These are phyloP conservation scores for Hypoxylon sp. DNA, from an alignment of 2,329 filamentous ascomycete species.

Conservation along the genomic window DNA sequence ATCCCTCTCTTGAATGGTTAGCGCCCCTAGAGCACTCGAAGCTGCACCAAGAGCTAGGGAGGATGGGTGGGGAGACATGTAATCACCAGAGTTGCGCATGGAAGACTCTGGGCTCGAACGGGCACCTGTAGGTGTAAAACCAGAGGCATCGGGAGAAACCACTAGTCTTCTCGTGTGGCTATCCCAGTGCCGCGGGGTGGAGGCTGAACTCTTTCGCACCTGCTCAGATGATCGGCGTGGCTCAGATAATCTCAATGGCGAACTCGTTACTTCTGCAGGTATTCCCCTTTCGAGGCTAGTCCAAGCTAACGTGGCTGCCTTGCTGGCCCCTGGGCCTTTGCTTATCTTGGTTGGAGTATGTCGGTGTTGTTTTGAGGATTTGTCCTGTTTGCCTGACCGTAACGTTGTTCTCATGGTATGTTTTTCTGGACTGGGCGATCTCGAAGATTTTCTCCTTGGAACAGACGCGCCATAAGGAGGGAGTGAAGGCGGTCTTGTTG, in stretches of 20 bases:
- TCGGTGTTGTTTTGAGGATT: slow-evolving; percentile 57
- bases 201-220: slow-evolving; percentile 51
- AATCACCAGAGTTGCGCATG: slow-evolving; percentile 60
- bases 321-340: slow-evolving; percentile 70
- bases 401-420: slow-evolving; percentile 74
- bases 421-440: slow-evolving; percentile 72
- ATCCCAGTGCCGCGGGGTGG: slow-evolving; percentile 65
- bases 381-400: slow-evolving; percentile 65
- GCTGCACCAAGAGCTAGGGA: slow-evolving; percentile 69
- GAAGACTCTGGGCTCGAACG: slow-evolving; percentile 51
- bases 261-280: slow-evolving; percentile 45
- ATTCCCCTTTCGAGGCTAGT: slow-evolving; percentile 54
- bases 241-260: slow-evolving; percentile 50
- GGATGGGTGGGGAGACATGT: slow-evolving; percentile 58
- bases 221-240: slow-evolving; percentile 50
- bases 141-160: slow-evolving; percentile 56
- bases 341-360: slow-evolving; percentile 59
- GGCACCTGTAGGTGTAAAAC: slow-evolving; percentile 49
- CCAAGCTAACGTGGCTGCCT: slow-evolving; percentile 76
- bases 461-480: slow-evolving; percentile 55
- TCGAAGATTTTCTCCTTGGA: slow-evolving; percentile 57
- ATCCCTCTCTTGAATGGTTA: slow-evolving; percentile 51
- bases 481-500: slow-evolving; percentile 46
- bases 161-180: slow-evolving; percentile 69
- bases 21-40: slow-evolving; percentile 66